Percentiles rank a stretch among this genome's conserved stretches.
Evolutionary conservation across 2,329 filamentous ascomycete genomes (phyloP).

Genomic region (Colletotrichum theobromicola): DNA sequence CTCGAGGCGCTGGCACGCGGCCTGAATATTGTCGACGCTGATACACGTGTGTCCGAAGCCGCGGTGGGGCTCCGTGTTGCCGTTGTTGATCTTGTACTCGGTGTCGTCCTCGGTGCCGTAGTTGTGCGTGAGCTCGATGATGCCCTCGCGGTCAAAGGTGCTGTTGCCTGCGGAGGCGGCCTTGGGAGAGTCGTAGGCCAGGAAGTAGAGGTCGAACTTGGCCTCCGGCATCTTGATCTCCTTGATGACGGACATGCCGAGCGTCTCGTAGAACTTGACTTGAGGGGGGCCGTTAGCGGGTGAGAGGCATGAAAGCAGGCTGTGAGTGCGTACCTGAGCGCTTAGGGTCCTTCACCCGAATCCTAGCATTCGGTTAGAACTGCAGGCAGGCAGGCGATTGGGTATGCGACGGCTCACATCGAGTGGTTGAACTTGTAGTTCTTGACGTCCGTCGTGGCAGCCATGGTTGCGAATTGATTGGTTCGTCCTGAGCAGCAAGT

Average conservation of each 20-base stretch:
- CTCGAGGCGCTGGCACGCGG: constrained; percentile 87
- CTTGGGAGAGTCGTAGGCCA: constrained; percentile 81
- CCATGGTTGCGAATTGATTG: constrained; percentile 54
- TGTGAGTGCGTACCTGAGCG: constrained; percentile 61
- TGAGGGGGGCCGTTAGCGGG: constrained; percentile 21
- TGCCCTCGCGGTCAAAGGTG: constrained; percentile 81
- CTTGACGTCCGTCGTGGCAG: constrained; percentile 72
- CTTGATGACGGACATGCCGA: constrained; percentile 85
- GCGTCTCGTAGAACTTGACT: constrained; percentile 93
- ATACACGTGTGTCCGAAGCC: constrained; percentile 90
- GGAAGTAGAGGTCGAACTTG: constrained; percentile 96
- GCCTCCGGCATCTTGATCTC: constrained; percentile 83
- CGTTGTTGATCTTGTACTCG: constrained; percentile 81
- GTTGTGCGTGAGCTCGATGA: constrained; percentile 85
- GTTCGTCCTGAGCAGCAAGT: not conserved
- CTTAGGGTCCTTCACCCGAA: constrained; percentile 94
- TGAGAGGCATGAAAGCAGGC: not conserved
- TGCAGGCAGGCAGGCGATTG: not conserved
- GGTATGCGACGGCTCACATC: constrained; percentile 57
- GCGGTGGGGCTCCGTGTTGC: constrained; percentile 86
- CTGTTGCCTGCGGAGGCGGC: constrained; percentile 77
- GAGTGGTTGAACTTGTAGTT: constrained; percentile 90
- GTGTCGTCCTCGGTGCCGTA: constrained; percentile 90
- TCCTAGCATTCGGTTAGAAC: constrained; percentile 55
- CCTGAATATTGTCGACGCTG: constrained; percentile 83